Conservation (phyloP, 192 early-diverging fungal species). For the Rhizophagus prolifer region DNA sequence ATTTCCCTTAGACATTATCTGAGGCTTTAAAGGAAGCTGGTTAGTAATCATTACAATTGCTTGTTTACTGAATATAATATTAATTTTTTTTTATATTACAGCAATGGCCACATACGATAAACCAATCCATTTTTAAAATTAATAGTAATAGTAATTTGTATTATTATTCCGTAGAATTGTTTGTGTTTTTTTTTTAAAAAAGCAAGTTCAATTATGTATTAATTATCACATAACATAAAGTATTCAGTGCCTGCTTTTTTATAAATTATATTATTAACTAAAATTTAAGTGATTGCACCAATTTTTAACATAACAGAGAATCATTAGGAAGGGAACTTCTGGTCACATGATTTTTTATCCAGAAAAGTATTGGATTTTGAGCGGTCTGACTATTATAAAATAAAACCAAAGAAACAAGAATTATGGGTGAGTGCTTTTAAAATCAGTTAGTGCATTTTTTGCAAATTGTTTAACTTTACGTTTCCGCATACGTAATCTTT, state of each 20-base stretch:
- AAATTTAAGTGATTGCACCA: too few relatives aligned
- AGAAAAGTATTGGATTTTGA: too few relatives aligned
- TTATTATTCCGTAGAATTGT: background rate
- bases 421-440: background rate
- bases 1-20: constrained; percentile 67
- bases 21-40: constrained; percentile 99
- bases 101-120: constrained; percentile 33
- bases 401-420: background rate
- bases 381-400: background rate
- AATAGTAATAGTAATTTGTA: background rate
- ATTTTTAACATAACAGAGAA: too few relatives aligned
- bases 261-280: background rate
- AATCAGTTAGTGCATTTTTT: constrained; percentile 15
- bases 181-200: too few relatives aligned
- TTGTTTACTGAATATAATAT: background rate
- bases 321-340: too few relatives aligned
- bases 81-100: constrained; percentile 3
- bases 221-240: background rate
- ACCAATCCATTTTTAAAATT: constrained; percentile 31
- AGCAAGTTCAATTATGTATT: background rate
- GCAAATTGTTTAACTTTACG: constrained; percentile 9
- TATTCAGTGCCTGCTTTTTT: background rate
- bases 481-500: background rate
- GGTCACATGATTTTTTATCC: too few relatives aligned
- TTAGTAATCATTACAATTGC: background rate